Conservation (phyloP, 768 basidiomycete genomes). For the Russula sp. region DNA sequence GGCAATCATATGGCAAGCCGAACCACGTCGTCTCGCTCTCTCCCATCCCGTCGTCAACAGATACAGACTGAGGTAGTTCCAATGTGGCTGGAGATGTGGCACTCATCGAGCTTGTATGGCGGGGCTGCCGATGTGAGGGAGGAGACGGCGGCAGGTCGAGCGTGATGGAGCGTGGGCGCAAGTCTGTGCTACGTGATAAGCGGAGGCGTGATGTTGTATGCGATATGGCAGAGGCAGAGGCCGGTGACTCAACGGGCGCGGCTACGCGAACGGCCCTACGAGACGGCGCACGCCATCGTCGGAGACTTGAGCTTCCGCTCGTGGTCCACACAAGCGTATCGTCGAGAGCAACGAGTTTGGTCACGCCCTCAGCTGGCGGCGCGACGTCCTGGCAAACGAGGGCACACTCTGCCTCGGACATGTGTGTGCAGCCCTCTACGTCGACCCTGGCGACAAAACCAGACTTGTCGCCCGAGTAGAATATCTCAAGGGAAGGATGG, state of each 20-base stretch:
- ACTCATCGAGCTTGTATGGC: constrained; percentile 24
- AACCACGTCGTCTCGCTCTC: constrained; percentile 37
- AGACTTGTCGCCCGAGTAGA: constrained; percentile 91
- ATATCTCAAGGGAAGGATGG: constrained; percentile 78
- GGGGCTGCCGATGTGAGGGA: constrained; percentile 21
- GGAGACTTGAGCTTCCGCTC: constrained; percentile 71
- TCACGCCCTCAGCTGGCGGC: constrained; percentile 56
- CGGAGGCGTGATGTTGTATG: constrained; percentile 1
- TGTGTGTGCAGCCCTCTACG: constrained; percentile 69
- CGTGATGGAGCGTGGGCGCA: constrained; percentile 16
- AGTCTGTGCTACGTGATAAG: constrained; percentile 17
- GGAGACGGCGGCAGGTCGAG: constrained; percentile 18
- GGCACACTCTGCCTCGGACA: constrained; percentile 85
- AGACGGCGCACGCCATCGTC: constrained; percentile 70
- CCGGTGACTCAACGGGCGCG: constrained; percentile 16
- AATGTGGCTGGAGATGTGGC: background rate
- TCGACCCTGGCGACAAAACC: constrained; percentile 93
- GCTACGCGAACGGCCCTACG: constrained; percentile 33
- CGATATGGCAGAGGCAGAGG: background rate
- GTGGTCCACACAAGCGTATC: constrained; percentile 89
- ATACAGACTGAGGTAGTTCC: constrained; percentile 8
- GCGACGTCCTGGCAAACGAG: constrained; percentile 61
- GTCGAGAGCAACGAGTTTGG: constrained; percentile 75
- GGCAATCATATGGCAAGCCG: constrained; percentile 63
- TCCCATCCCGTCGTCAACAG: constrained; percentile 7